Conservation (phyloP, 2,329 filamentous ascomycete species). For the Reticulascus tulasneorum region DNA sequence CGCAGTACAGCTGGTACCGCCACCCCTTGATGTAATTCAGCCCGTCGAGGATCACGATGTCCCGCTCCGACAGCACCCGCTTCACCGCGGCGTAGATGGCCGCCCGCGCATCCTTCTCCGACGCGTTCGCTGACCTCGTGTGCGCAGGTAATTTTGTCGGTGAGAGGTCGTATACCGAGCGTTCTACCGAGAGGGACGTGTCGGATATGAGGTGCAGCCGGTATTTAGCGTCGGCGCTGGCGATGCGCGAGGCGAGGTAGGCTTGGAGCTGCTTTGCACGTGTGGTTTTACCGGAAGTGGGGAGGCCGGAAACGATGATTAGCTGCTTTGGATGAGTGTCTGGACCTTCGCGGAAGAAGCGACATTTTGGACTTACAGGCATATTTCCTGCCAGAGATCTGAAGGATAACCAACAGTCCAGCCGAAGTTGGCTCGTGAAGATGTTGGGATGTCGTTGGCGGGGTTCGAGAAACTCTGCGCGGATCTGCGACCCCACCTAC, state of each 20-base stretch:
- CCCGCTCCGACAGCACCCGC: slow-evolving; percentile 64
- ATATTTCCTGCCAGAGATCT: slow-evolving; percentile 1
- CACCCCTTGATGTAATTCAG: slow-evolving; percentile 89
- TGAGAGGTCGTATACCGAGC: slow-evolving; percentile 66
- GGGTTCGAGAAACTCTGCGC: slow-evolving; percentile 3
- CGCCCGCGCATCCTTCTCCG: slow-evolving; percentile 79
- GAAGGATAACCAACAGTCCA: too few species aligned
- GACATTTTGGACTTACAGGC: slow-evolving; percentile 7
- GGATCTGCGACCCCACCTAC: slow-evolving; percentile 13
- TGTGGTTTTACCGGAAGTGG: slow-evolving; percentile 65
- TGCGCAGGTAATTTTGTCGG: slow-evolving; percentile 48
- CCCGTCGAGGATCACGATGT: slow-evolving; percentile 76
- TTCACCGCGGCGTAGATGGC: slow-evolving; percentile 75
- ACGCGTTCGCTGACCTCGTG: slow-evolving; percentile 65
- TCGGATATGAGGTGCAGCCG: slow-evolving; percentile 73
- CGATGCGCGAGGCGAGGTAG: slow-evolving; percentile 59
- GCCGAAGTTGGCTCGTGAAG: neutral
- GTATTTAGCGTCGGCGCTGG: slow-evolving; percentile 37
- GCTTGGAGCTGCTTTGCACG: slow-evolving; percentile 62
- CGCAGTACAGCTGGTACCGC: slow-evolving; percentile 81
- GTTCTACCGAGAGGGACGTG: slow-evolving; percentile 64
- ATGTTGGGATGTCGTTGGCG: slow-evolving; percentile 2
- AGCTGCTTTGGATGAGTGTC: slow-evolving; percentile 46
- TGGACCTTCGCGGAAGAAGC: neutral
- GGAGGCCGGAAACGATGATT: slow-evolving; percentile 63